Conservation (phyloP, 2,329 filamentous ascomycete genomes). For the Intubia oerlemansii region DNA sequence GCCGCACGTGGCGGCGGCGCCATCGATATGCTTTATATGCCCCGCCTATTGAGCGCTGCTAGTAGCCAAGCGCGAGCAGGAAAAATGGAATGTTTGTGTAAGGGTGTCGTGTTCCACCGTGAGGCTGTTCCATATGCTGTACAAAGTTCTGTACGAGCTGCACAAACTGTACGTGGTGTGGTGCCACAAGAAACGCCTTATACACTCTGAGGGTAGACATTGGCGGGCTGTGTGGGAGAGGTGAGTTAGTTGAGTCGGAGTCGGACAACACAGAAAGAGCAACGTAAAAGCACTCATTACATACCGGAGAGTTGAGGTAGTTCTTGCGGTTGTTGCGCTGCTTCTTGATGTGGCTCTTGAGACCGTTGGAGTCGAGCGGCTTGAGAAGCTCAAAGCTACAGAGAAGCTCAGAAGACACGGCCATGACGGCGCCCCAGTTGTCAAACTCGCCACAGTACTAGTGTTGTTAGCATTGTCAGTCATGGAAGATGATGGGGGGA, state of each 20-base stretch:
- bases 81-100: too few relatives aligned
- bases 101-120: too few relatives aligned
- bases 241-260: constrained; percentile 4
- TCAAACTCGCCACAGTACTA: constrained; percentile 98
- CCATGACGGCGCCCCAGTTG: constrained; percentile 99
- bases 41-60: too few relatives aligned
- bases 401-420: constrained; percentile 75
- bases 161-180: too few relatives aligned
- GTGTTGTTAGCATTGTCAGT: background rate
- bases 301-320: constrained; percentile 89
- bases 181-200: too few relatives aligned
- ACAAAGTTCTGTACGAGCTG: too few relatives aligned
- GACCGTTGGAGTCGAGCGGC: constrained; percentile 79
- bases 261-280: background rate
- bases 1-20: too few relatives aligned
- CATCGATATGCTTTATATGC: too few relatives aligned
- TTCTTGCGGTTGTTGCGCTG: constrained; percentile 83
- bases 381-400: constrained; percentile 97
- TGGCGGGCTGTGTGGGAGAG: constrained; percentile 24
- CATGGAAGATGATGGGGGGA: too few relatives aligned
- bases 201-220: constrained; percentile 34
- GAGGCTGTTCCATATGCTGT: too few relatives aligned
- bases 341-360: constrained; percentile 99
- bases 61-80: too few relatives aligned
- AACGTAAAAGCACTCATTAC: constrained; percentile 15